Percentiles rank a stretch among this genome's conserved stretches.
These are phyloP conservation scores for Scheffersomyces coipomensis DNA, from an alignment of 805 yeast genomes.

Conservation along the genomic window DNA sequence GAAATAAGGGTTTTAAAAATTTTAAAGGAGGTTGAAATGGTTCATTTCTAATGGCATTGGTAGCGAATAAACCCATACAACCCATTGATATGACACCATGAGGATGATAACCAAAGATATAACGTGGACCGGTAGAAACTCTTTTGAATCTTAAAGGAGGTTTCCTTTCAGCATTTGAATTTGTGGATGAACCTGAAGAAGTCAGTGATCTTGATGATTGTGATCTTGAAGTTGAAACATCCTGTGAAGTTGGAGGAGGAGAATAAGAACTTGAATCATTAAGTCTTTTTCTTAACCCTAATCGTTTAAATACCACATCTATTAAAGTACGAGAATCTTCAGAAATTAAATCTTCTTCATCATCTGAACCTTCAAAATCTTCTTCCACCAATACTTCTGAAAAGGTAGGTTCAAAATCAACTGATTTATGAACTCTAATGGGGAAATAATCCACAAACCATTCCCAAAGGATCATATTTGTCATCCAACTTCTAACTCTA, in stretches of 20 bases:
- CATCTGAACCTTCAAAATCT: conserved; percentile 21
- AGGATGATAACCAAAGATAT: conserved; percentile 92
- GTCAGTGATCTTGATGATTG: conserved; percentile 6
- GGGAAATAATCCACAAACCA: conserved; percentile 82
- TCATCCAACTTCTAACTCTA: conserved; percentile 56
- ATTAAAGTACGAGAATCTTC: conserved; percentile 35
- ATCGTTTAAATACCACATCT: conserved; percentile 31
- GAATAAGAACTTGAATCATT: conserved; percentile 22
- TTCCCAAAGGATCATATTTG: conserved; percentile 61
- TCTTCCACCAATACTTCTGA: conserved; percentile 30
- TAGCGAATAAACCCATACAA: conserved; percentile 77
- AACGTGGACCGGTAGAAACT: conserved; percentile 62
- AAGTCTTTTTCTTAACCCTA: conserved; percentile 37
- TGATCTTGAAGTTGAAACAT: background rate
- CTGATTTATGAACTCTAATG: conserved; percentile 63
- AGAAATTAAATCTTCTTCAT: conserved; percentile 42
- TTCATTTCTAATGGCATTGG: conserved; percentile 46
- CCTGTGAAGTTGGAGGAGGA: background rate
- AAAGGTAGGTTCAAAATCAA: conserved; percentile 73
- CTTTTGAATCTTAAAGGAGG: conserved; percentile 16
- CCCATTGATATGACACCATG: conserved; percentile 96
- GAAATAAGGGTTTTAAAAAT: conserved; percentile 35
- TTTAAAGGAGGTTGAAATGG: conserved; percentile 37
- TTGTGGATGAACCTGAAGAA: background rate
- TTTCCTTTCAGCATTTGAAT: background rate